Conservation (phyloP, 164 flowering plant genomes). For the Chloranthus sessilifolius region DNA sequence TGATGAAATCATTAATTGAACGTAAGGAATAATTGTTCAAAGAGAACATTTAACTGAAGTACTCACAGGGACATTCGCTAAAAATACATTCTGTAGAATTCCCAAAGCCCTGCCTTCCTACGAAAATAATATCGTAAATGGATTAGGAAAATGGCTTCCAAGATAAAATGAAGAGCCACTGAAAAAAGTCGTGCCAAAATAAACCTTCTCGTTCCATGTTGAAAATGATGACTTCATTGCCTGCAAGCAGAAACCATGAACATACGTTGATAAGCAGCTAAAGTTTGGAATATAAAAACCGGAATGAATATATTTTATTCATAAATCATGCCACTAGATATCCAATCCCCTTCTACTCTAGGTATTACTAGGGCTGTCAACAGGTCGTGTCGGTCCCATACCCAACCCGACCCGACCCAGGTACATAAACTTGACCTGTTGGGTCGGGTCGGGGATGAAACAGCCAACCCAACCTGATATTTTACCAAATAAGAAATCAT, state of each 20-base stretch:
- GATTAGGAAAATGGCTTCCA: neutral
- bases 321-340: no score
- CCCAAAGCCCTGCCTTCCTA: constrained; percentile 55
- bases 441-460: no score
- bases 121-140: neutral
- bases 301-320: no score
- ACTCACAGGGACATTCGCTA: constrained; percentile 86
- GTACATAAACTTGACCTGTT: no score
- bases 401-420: no score
- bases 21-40: neutral
- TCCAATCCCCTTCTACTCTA: no score
- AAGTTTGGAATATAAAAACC: no score
- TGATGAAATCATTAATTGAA: neutral
- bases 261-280: no score
- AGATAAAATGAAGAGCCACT: neutral
- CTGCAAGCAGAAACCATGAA: constrained; percentile 14
- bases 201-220: constrained; percentile 22
- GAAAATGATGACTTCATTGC: constrained; percentile 14
- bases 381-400: no score
- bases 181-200: neutral
- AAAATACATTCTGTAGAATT: constrained; percentile 61
- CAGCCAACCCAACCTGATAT: no score
- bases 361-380: no score
- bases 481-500: no score
- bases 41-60: neutral